phyloP scores from a whole-genome alignment of 331 rosid genomes.

The Quercus phellos region DNA sequence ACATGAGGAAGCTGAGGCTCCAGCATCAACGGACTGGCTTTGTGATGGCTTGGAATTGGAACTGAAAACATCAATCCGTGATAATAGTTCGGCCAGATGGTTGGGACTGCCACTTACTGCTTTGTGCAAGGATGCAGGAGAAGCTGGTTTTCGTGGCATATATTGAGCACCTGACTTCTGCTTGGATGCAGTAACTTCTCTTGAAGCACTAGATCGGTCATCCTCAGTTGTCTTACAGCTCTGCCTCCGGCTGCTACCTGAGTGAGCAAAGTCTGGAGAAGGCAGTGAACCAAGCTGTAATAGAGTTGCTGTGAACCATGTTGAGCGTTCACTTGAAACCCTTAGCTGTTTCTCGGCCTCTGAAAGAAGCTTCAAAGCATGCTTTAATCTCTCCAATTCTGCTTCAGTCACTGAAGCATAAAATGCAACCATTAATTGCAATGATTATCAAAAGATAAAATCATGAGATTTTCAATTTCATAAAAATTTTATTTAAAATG shows the following conservation, averaged over 20 bases:
- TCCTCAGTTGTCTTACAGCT: conserved; percentile 77
- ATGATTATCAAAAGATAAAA: conserved; percentile 7
- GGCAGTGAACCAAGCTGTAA: conserved; percentile 87
- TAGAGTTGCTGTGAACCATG: conserved; percentile 96
- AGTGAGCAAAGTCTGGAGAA: conserved; percentile 71
- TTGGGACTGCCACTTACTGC: conserved; percentile 36
- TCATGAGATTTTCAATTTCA: conserved; percentile 11
- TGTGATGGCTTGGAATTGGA: conserved; percentile 47
- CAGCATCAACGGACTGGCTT: conserved; percentile 45
- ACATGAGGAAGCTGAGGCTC: conserved; percentile 45
- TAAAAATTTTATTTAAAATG: not conserved
- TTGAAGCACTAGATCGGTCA: conserved; percentile 77
- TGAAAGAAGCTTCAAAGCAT: conserved; percentile 95
- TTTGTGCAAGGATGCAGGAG: conserved; percentile 48
- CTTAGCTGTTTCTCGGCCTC: conserved; percentile 98
- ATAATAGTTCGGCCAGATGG: conserved; percentile 40
- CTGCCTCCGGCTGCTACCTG: conserved; percentile 82
- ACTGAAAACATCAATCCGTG: conserved; percentile 42
- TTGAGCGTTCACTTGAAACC: conserved; percentile 89
- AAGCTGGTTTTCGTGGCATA: conserved; percentile 44
- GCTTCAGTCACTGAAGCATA: conserved; percentile 69
- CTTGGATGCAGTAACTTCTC: conserved; percentile 52
- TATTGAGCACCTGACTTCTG: conserved; percentile 51
- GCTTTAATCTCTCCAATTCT: conserved; percentile 87
- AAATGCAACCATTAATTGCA: conserved; percentile 32